Conservation (phyloP, 768 basidiomycete genomes). For the Russula sp. region DNA sequence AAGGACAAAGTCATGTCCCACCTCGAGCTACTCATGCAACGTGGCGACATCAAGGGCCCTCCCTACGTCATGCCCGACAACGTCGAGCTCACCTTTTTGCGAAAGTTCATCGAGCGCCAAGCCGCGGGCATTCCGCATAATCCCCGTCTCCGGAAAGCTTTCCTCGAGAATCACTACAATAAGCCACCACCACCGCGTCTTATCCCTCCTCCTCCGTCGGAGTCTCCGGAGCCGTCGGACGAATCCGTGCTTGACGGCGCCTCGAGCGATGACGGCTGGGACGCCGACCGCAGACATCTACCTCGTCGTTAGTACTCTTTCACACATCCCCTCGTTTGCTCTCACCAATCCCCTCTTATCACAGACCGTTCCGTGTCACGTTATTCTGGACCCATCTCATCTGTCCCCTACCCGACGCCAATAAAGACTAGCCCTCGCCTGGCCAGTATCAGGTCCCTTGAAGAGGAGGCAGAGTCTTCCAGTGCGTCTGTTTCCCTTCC, state of each 20-base stretch:
- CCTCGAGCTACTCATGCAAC: constrained; percentile 80
- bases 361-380: constrained; percentile 9
- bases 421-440: constrained; percentile 18
- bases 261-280: constrained; percentile 17
- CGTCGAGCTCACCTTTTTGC: constrained; percentile 67
- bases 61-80: constrained; percentile 78
- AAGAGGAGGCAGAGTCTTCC: constrained; percentile 20
- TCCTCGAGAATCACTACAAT: constrained; percentile 14
- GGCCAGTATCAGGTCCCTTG: constrained; percentile 12
- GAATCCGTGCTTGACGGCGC: constrained; percentile 16
- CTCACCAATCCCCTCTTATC: neutral
- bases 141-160: constrained; percentile 52
- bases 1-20: constrained; percentile 89
- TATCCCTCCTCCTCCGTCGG: constrained; percentile 7
- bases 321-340: neutral
- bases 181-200: constrained; percentile 3
- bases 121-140: constrained; percentile 70
- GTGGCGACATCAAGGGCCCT: constrained; percentile 78
- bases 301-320: constrained; percentile 8
- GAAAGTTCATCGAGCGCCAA: constrained; percentile 78
- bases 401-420: neutral
- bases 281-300: constrained; percentile 9
- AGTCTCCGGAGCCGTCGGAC: constrained; percentile 20
- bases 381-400: constrained; percentile 2
- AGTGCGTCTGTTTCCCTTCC: neutral